Base-by-base conservation (phyloP, 345 rosid species). In the Durio zibethinus region DNA sequence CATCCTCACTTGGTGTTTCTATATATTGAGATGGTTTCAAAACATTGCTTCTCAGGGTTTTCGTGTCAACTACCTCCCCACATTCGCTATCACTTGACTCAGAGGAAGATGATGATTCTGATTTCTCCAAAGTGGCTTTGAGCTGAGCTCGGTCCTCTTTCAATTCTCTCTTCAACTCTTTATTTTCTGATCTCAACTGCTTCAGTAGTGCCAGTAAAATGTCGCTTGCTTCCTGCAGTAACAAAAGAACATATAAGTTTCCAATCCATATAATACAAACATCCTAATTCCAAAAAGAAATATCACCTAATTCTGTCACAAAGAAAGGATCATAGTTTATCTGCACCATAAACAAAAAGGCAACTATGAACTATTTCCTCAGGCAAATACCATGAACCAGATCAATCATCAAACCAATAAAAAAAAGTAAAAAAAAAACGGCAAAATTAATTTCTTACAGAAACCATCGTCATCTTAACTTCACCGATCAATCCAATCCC, bases 211-310 rank as follows among this genome's bases (percentile, higher is more conserved):
- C 82, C 63, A 85, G 50, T 43, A 91, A 63, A 56, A 83, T 79
- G 60, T 80, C 89, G n/a, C 92, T 83, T 1, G 92, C 87, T 82
- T 91, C 95, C 97, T 93, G 84, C 68, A 67, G 40, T 7, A 31
- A 45, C 67, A 48, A 62, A 47, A 48, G 11, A 72, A 10, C 29
- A 20, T 20, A 20, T 50, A n/a, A 72, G 42, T 56, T 20, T 50
- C n/a, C 27, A 10, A 50, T 16, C 36, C 61, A 72, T 20, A 52
- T 10, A 71, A 29, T 18, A 27, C 21, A 27, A 29, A 16, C 12
- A 47, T 48, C 38, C 56, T 3, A 47, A 27, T 25, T 27, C 56
- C 25, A 14, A 53, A 5, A 20, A 53, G 1, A 45, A 23, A 3
- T 68, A 43, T 43, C 9, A 23, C 20, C 7, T 18, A 70, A 31